Evolutionary conservation across 768 basidiomycete genomes (phyloP), one percentile per base, ranked within the genome.

Genomic region (Daedaleopsis nitida): DNA sequence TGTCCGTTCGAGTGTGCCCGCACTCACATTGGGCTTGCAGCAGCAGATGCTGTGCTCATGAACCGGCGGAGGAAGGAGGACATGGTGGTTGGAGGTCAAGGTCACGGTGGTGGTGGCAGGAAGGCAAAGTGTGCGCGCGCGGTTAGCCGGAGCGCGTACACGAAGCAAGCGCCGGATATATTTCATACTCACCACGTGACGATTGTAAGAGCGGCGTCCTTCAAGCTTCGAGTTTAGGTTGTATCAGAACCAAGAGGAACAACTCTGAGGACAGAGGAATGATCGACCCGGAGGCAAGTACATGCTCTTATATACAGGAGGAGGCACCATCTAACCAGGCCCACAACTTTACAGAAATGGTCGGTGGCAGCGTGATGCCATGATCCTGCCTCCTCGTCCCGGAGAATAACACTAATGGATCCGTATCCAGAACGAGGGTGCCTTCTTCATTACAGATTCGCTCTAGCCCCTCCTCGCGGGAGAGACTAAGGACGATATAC

Each of bases 51-150:
- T 57, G 82, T 75, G 21, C 83, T 79, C 9, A 76, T 72, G 60
- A 85, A 84, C 54, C 81, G 78, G 54, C 84, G 78, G 51, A 86
- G 73, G 68, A 83, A 80, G 16, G 76, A 77, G 9, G 78, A 78
- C 83, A 85, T 84, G 58, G 55, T 43, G n/a, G 45, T 44, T 17
- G 52, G 24, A 34, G 39, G 50, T 42, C 17, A 3, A 42, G 17
- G 39, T 42, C 39, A 10, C 3, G 39, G 39, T 42, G 17, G 39
- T 42, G 5, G 39, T 42, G 39, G 39, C 11, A 42, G 17, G 39
- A 42, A 32, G 27, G 27, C 27, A 32, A 32, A 32, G 27, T 32
- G 7, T 32, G 27, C 27, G 7, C 27, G 7, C 27, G 27, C 27
- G 27, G 27, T 32, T 32, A 32, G 27, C 27, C 27, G 27, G 27